Conservation (phyloP, 2,329 filamentous ascomycete species). For the Xylaria sp. region DNA sequence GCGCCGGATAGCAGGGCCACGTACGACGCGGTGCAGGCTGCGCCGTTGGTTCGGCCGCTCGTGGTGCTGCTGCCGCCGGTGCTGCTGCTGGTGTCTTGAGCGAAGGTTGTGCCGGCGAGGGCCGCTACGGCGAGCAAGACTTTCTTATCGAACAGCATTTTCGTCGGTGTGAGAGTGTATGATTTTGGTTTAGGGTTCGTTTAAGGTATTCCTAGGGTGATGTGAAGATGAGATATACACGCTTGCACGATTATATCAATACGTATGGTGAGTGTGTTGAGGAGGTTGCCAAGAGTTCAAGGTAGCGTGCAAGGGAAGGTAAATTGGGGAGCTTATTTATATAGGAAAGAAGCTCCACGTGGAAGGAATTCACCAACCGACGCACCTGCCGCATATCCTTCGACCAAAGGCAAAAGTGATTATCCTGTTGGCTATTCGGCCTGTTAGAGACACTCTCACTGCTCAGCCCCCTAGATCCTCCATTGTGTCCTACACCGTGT, state of each 20-base stretch:
- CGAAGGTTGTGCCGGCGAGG: conserved; percentile 22
- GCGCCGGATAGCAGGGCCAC: conserved; percentile 9
- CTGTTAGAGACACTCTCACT: background rate
- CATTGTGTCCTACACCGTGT: conserved; percentile 17
- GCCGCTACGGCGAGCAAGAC: conserved; percentile 19
- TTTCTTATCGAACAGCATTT: conserved; percentile 34
- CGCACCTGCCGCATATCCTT: background rate
- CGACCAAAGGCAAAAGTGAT: background rate
- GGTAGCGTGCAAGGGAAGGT: background rate
- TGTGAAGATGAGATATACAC: background rate
- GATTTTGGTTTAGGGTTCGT: background rate
- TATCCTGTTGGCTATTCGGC: background rate
- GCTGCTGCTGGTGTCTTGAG: conserved; percentile 10
- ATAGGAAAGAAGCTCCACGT: background rate
- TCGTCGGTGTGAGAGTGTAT: background rate
- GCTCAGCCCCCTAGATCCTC: conserved; percentile 27
- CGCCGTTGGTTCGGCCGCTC: background rate
- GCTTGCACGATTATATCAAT: background rate
- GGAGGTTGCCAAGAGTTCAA: background rate
- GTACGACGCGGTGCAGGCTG: conserved; percentile 25
- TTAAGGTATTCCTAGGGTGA: background rate
- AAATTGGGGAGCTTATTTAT: background rate
- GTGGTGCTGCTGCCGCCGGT: background rate
- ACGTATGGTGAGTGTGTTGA: background rate
- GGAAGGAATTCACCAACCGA: background rate